phyloP scores from a whole-genome alignment of 192 early-diverging fungal genomes.

The Obelidium mucronatum region DNA sequence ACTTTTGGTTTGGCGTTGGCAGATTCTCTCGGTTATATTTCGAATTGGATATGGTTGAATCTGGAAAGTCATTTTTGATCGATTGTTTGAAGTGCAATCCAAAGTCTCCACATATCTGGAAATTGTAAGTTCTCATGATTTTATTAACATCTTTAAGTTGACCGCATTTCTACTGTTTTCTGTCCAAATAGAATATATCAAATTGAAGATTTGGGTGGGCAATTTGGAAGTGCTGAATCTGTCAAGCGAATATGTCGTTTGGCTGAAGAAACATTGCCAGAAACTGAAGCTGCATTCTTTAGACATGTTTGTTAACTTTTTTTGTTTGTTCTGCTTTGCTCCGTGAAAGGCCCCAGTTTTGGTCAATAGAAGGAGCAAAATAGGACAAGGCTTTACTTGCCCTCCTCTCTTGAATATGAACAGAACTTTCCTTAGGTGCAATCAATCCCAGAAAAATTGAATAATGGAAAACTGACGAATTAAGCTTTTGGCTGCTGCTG shows the following conservation, averaged over 20 bases:
- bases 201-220: constrained; percentile 19
- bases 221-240: constrained; percentile 6
- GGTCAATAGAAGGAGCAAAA: background rate
- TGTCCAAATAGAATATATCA: background rate
- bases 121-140: background rate
- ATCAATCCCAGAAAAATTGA: background rate
- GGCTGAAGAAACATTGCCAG: background rate
- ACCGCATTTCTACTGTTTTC: background rate
- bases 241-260: background rate
- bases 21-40: constrained; percentile 19
- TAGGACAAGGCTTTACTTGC: background rate
- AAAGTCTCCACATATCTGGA: constrained; percentile 1
- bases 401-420: too few species aligned
- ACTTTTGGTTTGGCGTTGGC: background rate
- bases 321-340: background rate
- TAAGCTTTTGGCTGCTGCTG: background rate
- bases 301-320: background rate
- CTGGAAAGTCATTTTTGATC: background rate
- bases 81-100: background rate
- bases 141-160: too few species aligned
- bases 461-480: background rate
- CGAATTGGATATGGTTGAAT: constrained; percentile 11
- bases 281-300: background rate
- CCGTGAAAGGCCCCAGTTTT: background rate
- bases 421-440: too few species aligned